phyloP scores from a whole-genome alignment of 108 stramenopile genomes.

The Aurantiochytrium sp. region DNA sequence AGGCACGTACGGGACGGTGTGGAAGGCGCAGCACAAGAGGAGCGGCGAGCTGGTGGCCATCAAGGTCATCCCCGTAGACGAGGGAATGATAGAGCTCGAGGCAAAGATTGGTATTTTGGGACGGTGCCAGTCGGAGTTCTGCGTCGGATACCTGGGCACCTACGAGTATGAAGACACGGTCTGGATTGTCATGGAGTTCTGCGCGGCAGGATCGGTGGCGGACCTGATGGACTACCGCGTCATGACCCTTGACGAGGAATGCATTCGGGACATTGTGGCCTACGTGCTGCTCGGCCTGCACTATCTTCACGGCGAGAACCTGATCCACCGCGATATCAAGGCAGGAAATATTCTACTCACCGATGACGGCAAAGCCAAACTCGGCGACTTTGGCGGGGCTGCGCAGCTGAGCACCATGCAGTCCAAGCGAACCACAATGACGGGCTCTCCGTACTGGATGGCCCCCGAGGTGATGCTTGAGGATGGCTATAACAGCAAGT shows the following conservation, averaged over 20 bases:
- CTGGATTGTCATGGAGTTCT: conserved; percentile 83
- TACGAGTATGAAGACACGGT: conserved; percentile 37
- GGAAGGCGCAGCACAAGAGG: conserved; percentile 64
- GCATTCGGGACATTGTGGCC: conserved; percentile 69
- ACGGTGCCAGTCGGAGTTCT: conserved; percentile 70
- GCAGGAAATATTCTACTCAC: conserved; percentile 85
- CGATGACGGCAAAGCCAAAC: conserved; percentile 71
- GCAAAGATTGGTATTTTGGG: conserved; percentile 76
- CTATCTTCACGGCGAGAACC: conserved; percentile 75
- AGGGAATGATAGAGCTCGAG: conserved; percentile 72
- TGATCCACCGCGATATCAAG: conserved; percentile 90
- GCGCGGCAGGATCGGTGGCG: conserved; percentile 72
- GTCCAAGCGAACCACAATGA: conserved; percentile 89
- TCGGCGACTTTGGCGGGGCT: conserved; percentile 84
- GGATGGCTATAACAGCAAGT: conserved; percentile 85
- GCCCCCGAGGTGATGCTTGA: conserved; percentile 91
- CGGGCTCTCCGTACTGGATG: conserved; percentile 99
- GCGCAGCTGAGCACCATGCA: conserved; percentile 83
- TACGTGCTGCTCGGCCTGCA: no score
- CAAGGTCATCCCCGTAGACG: conserved; percentile 64
- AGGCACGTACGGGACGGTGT: conserved; percentile 84
- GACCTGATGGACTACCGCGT: conserved; percentile 69
- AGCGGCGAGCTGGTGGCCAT: conserved; percentile 74
- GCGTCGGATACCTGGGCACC: conserved; percentile 79
- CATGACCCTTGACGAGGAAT: conserved; percentile 44